These are phyloP conservation scores for Miscanthus lutarioriparius DNA, from an alignment of 176 grass and related monocot species.

Conservation along the genomic window DNA sequence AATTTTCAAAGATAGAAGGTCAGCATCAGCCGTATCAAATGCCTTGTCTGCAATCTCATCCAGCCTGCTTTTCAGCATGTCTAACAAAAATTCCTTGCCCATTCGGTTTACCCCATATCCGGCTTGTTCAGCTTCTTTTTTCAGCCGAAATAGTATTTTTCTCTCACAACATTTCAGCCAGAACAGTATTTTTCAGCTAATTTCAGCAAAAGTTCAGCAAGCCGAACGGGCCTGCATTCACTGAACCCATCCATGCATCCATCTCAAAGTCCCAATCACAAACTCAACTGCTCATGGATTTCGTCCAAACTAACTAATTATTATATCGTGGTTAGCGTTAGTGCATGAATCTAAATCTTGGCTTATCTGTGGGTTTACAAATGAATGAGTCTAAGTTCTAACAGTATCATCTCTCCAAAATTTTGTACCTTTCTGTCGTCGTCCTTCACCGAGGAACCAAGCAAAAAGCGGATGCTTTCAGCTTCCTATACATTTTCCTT, in stretches of 20 bases:
- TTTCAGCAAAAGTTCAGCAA: no score
- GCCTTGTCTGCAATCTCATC: slow-evolving; percentile 6
- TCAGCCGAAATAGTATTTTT: no score
- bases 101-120: no score
- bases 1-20: slow-evolving; percentile 35
- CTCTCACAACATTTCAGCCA: no score
- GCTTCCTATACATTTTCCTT: slow-evolving; percentile 53
- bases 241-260: slow-evolving; percentile 3
- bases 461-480: slow-evolving; percentile 31
- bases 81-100: no score
- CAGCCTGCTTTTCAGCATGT: slow-evolving; percentile 13
- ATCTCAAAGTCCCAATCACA: slow-evolving; percentile 1
- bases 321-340: background rate
- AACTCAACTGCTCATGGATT: slow-evolving; percentile 16
- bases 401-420: slow-evolving; percentile 43
- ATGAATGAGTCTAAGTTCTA: slow-evolving; percentile 31
- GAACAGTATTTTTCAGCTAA: no score
- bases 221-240: slow-evolving; percentile 23
- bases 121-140: no score
- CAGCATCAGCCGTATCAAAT: slow-evolving; percentile 29
- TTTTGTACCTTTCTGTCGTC: background rate
- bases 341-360: slow-evolving; percentile 21
- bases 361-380: no score
- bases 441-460: slow-evolving; percentile 30
- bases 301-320: slow-evolving; percentile 1